phyloP scores from a whole-genome alignment of 371 early-diverging fungal genomes.

The Rhizopus arrhizus region DNA sequence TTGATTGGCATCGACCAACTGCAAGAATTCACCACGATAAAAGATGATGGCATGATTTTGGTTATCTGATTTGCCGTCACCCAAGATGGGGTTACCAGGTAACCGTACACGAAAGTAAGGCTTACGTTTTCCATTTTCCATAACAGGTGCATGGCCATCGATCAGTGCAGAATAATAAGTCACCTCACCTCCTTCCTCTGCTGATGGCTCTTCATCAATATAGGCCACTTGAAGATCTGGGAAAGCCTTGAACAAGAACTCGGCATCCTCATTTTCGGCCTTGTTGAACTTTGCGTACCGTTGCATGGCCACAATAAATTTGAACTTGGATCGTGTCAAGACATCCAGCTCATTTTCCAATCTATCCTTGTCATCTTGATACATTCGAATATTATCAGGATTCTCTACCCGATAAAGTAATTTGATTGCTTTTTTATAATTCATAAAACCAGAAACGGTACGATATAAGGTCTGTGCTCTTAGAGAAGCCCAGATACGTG shows the following conservation, averaged over 20 bases:
- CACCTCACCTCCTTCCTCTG: slow-evolving; percentile 55
- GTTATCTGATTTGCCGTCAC: slow-evolving; percentile 91
- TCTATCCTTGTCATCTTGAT: slow-evolving; percentile 62
- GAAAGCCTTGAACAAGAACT: slow-evolving; percentile 76
- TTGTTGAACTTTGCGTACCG: slow-evolving; percentile 76
- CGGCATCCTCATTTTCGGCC: slow-evolving; percentile 78
- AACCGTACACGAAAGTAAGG: slow-evolving; percentile 78
- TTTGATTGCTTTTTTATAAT: slow-evolving; percentile 83
- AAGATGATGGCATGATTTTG: slow-evolving; percentile 88
- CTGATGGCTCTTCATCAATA: slow-evolving; percentile 67
- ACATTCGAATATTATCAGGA: slow-evolving; percentile 69
- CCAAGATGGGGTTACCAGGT: slow-evolving; percentile 88
- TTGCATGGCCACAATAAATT: slow-evolving; percentile 89
- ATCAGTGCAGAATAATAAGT: slow-evolving; percentile 74
- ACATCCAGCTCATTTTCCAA: slow-evolving; percentile 72
- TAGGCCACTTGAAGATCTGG: slow-evolving; percentile 85
- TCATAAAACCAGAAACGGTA: slow-evolving; percentile 90
- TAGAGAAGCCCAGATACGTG: slow-evolving; percentile 89
- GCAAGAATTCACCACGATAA: slow-evolving; percentile 83
- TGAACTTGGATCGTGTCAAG: slow-evolving; percentile 78
- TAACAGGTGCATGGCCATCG: slow-evolving; percentile 70
- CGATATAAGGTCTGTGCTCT: slow-evolving; percentile 88
- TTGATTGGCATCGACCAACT: slow-evolving; percentile 90
- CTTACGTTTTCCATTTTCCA: slow-evolving; percentile 69
- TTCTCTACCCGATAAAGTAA: slow-evolving; percentile 83